Conservation (phyloP, 352 stramenopile genomes). For the Aphanomyces astaci region DNA sequence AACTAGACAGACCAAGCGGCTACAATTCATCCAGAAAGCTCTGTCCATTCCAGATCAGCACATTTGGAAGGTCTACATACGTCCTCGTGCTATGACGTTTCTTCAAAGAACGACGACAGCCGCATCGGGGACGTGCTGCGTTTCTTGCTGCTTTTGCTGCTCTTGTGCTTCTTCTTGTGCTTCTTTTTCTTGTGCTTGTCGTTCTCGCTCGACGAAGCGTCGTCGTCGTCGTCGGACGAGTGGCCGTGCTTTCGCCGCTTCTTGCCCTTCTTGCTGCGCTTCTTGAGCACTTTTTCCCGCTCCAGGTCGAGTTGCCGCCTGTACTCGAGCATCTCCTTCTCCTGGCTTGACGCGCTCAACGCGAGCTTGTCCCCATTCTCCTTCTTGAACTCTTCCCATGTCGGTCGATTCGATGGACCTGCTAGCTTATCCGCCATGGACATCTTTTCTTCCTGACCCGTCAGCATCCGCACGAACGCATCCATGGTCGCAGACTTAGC, state of each 20-base stretch:
- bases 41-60: no score
- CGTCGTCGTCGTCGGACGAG: constrained; percentile 39
- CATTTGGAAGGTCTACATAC: no score
- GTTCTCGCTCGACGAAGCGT: constrained; percentile 25
- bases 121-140: constrained; percentile 54
- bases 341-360: constrained; percentile 61
- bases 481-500: constrained; percentile 84
- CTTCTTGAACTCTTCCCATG: constrained; percentile 96
- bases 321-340: constrained; percentile 93
- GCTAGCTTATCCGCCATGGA: constrained; percentile 91
- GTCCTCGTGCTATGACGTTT: constrained; percentile 26
- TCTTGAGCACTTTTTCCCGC: constrained; percentile 71
- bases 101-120: constrained; percentile 89
- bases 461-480: constrained; percentile 90
- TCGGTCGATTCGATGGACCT: constrained; percentile 87
- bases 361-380: constrained; percentile 93
- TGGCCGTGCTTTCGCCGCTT: constrained; percentile 57
- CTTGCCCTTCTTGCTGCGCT: constrained; percentile 54
- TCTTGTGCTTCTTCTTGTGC: constrained; percentile 55
- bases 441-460: constrained; percentile 83
- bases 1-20: no score
- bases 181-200: constrained; percentile 36
- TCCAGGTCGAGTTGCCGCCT: constrained; percentile 87
- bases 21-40: no score
- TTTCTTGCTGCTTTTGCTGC: constrained; percentile 22